Evolutionary conservation across 192 early-diverging fungal genomes (phyloP), one percentile per base, ranked within the genome.

Genomic region (Jimgerdemannia lactiflua): DNA sequence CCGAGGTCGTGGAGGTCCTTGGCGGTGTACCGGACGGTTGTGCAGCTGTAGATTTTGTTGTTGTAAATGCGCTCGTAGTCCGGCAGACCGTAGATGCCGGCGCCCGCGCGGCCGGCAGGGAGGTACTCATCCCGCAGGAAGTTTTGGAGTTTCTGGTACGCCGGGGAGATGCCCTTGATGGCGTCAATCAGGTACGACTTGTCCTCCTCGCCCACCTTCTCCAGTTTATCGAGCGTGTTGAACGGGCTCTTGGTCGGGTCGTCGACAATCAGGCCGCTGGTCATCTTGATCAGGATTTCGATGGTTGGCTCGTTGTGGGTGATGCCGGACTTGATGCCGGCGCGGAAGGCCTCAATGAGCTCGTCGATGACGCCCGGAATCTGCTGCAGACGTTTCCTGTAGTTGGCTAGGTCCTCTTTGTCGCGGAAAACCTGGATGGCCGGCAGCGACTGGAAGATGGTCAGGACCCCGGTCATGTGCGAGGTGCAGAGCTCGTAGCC

Each of bases 201-300:
- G 64, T 14, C 14, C 19, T 18, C 14, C 19, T 65, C 19, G 64
- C 14, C 64, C 29, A 29, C 29, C 64, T 65, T 19, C 64, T 65
- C 64, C 14, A 65, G 64, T 65, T 65, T 65, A 14, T 65, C 64
- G 14, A 19, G 14, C 64, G 19, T 14, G 19, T 65, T 65, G 64
- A 65, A 65, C 19, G 64, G 64, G 19, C 14, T 18, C 64, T 65
- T 65, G 64, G 64, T 1, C 64, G 19, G 19, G 64, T 65, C 64
- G 14, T 65, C 64, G 14, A 65, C 64, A 14, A 18, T 19, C 19
- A 18, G 0, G 14, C 19, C 14, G 14, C 19, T 65, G 64, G 14
- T 18, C 64, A 65, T 65, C 64, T 65, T 65, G 64, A 65, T 65
- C 64, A 65, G 14, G 64, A 65, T 65, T 19, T 65, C 64, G 19